Percentiles rank a stretch among this genome's conserved stretches.
These are phyloP conservation scores for Prillingera fragicola DNA, from an alignment of 1,284 basidiomycete species.

Conservation along the genomic window DNA sequence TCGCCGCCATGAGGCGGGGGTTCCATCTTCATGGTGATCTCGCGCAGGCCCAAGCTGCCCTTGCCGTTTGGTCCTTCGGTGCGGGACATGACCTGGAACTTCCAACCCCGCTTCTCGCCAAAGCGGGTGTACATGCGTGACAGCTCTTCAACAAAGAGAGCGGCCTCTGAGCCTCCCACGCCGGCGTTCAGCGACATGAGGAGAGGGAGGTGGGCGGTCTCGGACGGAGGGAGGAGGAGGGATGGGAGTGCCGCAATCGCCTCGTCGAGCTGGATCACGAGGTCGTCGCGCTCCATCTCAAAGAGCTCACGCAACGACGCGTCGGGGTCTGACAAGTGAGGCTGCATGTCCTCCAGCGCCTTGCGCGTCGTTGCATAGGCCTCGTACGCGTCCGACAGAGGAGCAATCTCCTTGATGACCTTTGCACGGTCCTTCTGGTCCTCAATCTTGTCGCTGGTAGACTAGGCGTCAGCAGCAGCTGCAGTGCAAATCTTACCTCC, in stretches of 20 bases:
- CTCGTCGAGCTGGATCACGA: conserved; percentile 53
- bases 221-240: conserved; percentile 65
- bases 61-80: conserved; percentile 52
- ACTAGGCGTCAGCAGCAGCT: conserved; percentile 2
- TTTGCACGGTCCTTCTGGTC: conserved; percentile 52
- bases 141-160: conserved; percentile 73
- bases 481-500: not conserved
- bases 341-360: conserved; percentile 60
- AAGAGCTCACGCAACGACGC: conserved; percentile 70
- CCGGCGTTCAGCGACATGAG: conserved; percentile 88
- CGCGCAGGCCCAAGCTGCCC: conserved; percentile 65
- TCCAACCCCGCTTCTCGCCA: conserved; percentile 53
- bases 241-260: conserved; percentile 59
- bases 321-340: conserved; percentile 69
- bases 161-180: conserved; percentile 85
- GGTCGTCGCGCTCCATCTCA: conserved; percentile 58
- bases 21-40: conserved; percentile 61
- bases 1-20: conserved; percentile 56
- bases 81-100: conserved; percentile 41
- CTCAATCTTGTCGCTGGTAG: conserved; percentile 18
- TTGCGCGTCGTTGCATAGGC: conserved; percentile 51
- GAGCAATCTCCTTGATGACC: conserved; percentile 55
- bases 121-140: conserved; percentile 77
- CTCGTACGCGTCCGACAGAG: conserved; percentile 54
- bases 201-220: conserved; percentile 63